Conservation (phyloP, 192 early-diverging fungal genomes). For the Spizellomyces sp. region DNA sequence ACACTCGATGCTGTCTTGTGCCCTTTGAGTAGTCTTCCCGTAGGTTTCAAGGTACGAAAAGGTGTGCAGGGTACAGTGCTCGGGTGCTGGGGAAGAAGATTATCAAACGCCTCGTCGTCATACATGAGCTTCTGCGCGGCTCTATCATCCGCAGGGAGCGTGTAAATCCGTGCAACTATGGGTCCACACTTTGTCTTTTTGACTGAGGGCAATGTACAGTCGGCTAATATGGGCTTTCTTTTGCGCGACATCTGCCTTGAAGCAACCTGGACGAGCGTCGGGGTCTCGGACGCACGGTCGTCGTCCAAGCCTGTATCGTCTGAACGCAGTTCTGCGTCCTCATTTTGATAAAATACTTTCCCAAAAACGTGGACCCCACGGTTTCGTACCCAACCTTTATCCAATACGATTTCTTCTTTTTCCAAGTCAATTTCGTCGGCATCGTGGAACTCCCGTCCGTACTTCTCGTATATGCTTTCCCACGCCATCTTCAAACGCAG, state of each 20-base stretch:
- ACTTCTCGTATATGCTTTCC: conserved; percentile 30
- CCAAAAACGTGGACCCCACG: conserved; percentile 7
- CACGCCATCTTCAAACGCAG: conserved; percentile 26
- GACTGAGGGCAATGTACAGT: too few species aligned
- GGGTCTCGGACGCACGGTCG: too few species aligned
- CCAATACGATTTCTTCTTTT: conserved; percentile 28
- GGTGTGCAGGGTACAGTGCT: neutral
- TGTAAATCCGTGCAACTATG: too few species aligned
- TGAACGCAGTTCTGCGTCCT: neutral
- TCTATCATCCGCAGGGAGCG: too few species aligned
- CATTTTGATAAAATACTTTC: conserved; percentile 1
- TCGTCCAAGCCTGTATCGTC: too few species aligned
- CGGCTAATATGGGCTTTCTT: too few species aligned
- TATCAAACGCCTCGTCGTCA: conserved; percentile 16
- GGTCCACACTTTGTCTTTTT: too few species aligned
- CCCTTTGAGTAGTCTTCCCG: neutral
- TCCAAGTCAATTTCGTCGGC: conserved; percentile 34
- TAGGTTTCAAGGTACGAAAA: too few species aligned
- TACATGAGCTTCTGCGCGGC: neutral
- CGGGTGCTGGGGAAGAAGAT: neutral
- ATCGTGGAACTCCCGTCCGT: conserved; percentile 31
- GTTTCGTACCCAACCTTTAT: conserved; percentile 20
- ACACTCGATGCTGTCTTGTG: neutral
- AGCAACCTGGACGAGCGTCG: too few species aligned
- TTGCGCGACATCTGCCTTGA: too few species aligned